A percentile compares a stretch with the other conserved stretches of the same genome.
These are phyloP conservation scores for Xanthoparmelia taractica DNA, from an alignment of 495 filamentous ascomycete species.

Conservation along the genomic window DNA sequence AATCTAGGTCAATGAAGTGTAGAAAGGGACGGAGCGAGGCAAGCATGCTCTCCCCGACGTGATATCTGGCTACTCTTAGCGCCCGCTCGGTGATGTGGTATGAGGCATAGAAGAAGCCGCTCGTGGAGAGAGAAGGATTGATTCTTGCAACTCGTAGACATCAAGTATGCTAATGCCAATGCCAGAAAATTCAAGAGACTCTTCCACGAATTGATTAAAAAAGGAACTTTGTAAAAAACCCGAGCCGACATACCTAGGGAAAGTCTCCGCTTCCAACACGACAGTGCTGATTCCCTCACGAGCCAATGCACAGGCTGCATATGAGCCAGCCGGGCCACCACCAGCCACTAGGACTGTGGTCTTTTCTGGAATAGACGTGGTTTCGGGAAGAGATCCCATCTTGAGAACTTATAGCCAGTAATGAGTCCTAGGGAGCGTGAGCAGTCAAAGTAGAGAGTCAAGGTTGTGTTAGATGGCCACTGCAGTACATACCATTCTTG, in stretches of 20 bases:
- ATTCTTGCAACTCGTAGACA: too few relatives aligned
- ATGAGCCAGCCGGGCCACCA: constrained; percentile 43
- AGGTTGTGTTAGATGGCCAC: too few relatives aligned
- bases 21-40: constrained; percentile 43
- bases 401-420: too few relatives aligned
- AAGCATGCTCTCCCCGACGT: constrained; percentile 45
- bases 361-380: constrained; percentile 32
- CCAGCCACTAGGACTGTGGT: constrained; percentile 40
- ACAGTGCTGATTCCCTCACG: constrained; percentile 39
- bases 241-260: constrained; percentile 32
- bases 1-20: constrained; percentile 41
- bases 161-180: too few relatives aligned
- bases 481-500: too few relatives aligned
- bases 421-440: too few relatives aligned
- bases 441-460: too few relatives aligned
- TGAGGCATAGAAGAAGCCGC: too few relatives aligned
- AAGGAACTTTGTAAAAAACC: too few relatives aligned
- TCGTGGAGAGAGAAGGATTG: too few relatives aligned
- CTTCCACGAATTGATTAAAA: too few relatives aligned
- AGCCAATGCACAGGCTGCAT: constrained; percentile 36
- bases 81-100: constrained; percentile 24
- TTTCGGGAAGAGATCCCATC: neutral
- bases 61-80: constrained; percentile 30
- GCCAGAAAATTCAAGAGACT: too few relatives aligned
- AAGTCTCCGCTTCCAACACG: constrained; percentile 40